phyloP scores from a whole-genome alignment of 768 basidiomycete species.

The Tricholoma furcatifolium region DNA sequence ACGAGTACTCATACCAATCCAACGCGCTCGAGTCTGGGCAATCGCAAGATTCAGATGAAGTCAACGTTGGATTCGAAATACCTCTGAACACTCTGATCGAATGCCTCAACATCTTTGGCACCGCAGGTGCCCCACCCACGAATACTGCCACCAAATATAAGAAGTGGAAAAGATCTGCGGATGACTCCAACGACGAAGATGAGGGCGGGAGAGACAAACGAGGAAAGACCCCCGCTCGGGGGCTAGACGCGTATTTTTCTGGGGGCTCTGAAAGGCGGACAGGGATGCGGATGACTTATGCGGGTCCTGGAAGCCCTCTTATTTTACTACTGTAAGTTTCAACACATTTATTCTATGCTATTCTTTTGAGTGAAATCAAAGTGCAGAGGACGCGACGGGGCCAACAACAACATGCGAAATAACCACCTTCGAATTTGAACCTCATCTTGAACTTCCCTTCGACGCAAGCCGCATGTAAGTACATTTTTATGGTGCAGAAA shows the following conservation, averaged over 20 bases:
- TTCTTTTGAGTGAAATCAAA: slow-evolving; percentile 22
- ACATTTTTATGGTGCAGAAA: neutral
- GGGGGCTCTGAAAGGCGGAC: slow-evolving; percentile 63
- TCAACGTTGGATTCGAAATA: slow-evolving; percentile 70
- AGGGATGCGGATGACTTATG: slow-evolving; percentile 83
- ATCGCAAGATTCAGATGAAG: slow-evolving; percentile 28
- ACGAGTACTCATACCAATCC: slow-evolving; percentile 69
- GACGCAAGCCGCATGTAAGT: slow-evolving; percentile 62
- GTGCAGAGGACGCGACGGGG: slow-evolving; percentile 75
- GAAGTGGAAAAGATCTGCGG: slow-evolving; percentile 47
- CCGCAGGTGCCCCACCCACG: slow-evolving; percentile 50
- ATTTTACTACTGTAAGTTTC: slow-evolving; percentile 69
- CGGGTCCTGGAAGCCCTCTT: slow-evolving; percentile 75
- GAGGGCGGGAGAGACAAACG: slow-evolving; percentile 37
- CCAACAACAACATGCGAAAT: slow-evolving; percentile 89
- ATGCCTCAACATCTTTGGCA: slow-evolving; percentile 92
- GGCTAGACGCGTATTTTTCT: slow-evolving; percentile 61
- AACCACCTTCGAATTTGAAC: slow-evolving; percentile 81
- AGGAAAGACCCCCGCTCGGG: slow-evolving; percentile 24
- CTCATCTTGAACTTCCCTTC: slow-evolving; percentile 77
- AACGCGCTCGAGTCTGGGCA: slow-evolving; percentile 22
- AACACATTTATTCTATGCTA: neutral
- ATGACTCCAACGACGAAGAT: slow-evolving; percentile 44
- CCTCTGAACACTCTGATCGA: slow-evolving; percentile 83
- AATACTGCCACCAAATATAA: slow-evolving; percentile 38